phyloP scores from a whole-genome alignment of 768 basidiomycete species.

The Trametes cubensis region DNA sequence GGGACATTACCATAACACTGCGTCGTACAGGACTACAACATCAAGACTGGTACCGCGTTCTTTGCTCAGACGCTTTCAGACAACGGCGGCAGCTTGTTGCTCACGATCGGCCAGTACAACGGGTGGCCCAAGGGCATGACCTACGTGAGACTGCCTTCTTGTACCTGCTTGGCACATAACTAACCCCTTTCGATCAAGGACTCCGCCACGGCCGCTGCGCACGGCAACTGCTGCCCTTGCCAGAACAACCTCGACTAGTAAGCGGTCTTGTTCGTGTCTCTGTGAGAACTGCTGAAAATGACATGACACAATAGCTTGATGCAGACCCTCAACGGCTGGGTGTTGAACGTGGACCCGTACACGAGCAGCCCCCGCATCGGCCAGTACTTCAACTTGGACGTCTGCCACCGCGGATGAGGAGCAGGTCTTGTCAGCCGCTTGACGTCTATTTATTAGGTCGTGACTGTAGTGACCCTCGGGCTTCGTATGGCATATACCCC shows the following conservation, averaged over 20 bases:
- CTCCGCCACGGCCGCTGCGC: conserved; percentile 59
- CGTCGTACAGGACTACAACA: conserved; percentile 63
- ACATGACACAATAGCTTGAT: conserved; percentile 50
- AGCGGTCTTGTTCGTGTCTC: conserved; percentile 32
- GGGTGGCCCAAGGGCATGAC: conserved; percentile 69
- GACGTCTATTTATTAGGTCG: not conserved
- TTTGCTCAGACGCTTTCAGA: conserved; percentile 53
- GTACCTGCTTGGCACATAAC: not conserved
- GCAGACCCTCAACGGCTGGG: conserved; percentile 76
- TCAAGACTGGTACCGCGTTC: conserved; percentile 63
- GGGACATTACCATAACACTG: not conserved
- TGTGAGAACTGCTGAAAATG: not conserved
- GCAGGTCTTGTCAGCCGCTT: not conserved
- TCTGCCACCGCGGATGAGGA: conserved; percentile 31
- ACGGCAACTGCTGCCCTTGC: conserved; percentile 60
- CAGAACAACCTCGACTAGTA: conserved; percentile 91
- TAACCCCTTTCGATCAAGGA: conserved; percentile 36
- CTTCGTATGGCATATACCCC: conserved; percentile 10
- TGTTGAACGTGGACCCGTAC: conserved; percentile 60
- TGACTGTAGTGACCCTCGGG: not conserved
- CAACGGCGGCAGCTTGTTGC: conserved; percentile 56
- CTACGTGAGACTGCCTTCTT: conserved; percentile 42
- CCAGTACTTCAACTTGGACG: conserved; percentile 66
- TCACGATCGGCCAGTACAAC: conserved; percentile 73
- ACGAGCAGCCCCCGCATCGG: conserved; percentile 48